These are phyloP conservation scores for Arabidopsis lyrata DNA, from an alignment of 441 rosid species.

Conservation along the genomic window DNA sequence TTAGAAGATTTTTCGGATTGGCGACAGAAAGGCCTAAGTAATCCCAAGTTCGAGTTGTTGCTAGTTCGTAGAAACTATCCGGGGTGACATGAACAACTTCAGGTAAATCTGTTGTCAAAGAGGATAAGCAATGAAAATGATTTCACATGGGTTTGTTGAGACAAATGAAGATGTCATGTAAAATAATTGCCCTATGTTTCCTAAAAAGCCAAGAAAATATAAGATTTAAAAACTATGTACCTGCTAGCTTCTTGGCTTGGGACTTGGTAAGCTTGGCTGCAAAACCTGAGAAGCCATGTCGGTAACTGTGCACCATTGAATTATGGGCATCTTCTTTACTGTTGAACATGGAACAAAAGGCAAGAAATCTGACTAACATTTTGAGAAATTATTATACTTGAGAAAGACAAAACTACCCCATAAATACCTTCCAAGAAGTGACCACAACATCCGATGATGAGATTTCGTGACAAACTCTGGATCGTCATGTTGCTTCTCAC, in stretches of 20 bases:
- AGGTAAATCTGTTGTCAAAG: conserved; percentile 34
- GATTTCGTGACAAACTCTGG: conserved; percentile 30
- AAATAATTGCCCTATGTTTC: background rate
- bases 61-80: conserved; percentile 27
- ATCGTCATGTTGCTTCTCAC: conserved; percentile 44
- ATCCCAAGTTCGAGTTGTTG: conserved; percentile 45
- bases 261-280: conserved; percentile 63
- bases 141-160: background rate
- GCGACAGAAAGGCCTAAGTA: conserved; percentile 36
- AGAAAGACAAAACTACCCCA: background rate
- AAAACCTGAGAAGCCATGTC: conserved; percentile 73
- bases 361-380: background rate
- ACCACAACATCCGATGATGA: conserved; percentile 40
- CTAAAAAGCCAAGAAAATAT: background rate
- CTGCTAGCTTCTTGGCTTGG: conserved; percentile 53
- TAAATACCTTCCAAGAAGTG: conserved; percentile 43
- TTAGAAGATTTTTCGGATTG: conserved; percentile 31
- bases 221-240: background rate
- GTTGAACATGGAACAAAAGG: conserved; percentile 7
- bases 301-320: conserved; percentile 64
- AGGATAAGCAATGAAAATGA: background rate
- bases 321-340: conserved; percentile 61
- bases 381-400: background rate
- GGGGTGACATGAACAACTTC: conserved; percentile 40
- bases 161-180: conserved; percentile 6